A percentile compares a stretch with the other conserved stretches of the same genome.
phyloP scores from a whole-genome alignment of 2,329 filamentous ascomycete species.

The Parastagonospora avenae region DNA sequence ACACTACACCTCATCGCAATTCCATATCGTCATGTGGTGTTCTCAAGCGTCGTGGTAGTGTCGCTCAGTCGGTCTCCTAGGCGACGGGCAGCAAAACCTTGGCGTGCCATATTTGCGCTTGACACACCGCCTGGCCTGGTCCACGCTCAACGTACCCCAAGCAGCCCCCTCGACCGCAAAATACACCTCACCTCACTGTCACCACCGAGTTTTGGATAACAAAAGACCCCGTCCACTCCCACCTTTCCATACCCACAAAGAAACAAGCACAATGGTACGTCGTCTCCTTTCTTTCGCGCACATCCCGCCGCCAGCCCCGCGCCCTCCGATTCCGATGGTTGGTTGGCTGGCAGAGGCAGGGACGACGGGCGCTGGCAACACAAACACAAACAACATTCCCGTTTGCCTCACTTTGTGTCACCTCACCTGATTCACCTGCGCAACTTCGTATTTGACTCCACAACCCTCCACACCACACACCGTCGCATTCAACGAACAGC shows the following conservation, averaged over 20 bases:
- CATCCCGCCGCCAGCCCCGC: conserved; percentile 7
- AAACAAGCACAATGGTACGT: conserved; percentile 28
- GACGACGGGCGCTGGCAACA: conserved; percentile 11
- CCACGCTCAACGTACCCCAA: conserved; percentile 13
- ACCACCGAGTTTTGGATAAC: conserved; percentile 10
- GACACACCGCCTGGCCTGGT: conserved; percentile 10
- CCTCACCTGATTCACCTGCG: conserved; percentile 8
- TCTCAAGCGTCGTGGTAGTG: neutral
- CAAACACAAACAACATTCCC: conserved; percentile 21
- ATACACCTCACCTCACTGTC: conserved; percentile 17
- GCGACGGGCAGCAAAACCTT: conserved; percentile 6
- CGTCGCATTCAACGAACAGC: conserved; percentile 19
- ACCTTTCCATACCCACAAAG: conserved; percentile 4
- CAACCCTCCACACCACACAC: conserved; percentile 2
- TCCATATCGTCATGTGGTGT: neutral
- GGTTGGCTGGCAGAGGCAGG: conserved; percentile 11
- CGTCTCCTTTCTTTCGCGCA: conserved; percentile 1
- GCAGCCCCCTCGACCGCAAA: conserved; percentile 18
- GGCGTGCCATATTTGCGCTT: conserved; percentile 9
- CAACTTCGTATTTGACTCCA: conserved; percentile 1
- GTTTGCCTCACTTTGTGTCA: conserved; percentile 5
- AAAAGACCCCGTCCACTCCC: conserved; percentile 4
- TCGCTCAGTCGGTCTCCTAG: neutral
- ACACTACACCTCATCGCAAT: neutral
- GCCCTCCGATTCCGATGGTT: conserved; percentile 15